A percentile compares a stretch with the other conserved stretches of the same genome.
Conservation (phyloP, 2,329 filamentous ascomycete species). For the Fusarium decemcellulare region DNA sequence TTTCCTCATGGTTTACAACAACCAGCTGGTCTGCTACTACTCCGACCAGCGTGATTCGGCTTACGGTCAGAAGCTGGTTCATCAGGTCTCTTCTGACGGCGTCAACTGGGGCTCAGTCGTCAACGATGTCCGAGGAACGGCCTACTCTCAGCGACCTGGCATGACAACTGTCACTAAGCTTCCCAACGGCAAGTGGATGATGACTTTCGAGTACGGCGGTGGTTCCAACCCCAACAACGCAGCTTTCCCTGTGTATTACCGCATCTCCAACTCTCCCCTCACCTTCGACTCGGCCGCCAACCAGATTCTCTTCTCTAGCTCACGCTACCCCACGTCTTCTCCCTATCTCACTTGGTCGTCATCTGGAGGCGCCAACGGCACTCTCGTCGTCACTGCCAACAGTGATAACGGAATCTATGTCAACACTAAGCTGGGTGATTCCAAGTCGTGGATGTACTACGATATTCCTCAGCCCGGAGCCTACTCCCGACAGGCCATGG, state of each 20-base stretch:
- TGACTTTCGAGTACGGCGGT: constrained; percentile 28
- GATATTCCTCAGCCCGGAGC: constrained; percentile 22
- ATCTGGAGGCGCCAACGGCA: background rate
- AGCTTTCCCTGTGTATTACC: constrained; percentile 19
- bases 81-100: constrained; percentile 73
- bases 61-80: constrained; percentile 60
- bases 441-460: constrained; percentile 19
- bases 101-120: constrained; percentile 71
- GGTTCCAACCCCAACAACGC: background rate
- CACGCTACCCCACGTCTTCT: background rate
- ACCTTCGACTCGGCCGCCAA: background rate
- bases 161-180: constrained; percentile 28
- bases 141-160: constrained; percentile 11
- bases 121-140: constrained; percentile 69
- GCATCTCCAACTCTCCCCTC: constrained; percentile 23
- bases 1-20: constrained; percentile 22
- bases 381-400: constrained; percentile 16
- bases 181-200: constrained; percentile 21
- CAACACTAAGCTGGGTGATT: constrained; percentile 19
- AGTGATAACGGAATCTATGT: constrained; percentile 16
- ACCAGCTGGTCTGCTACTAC: constrained; percentile 26
- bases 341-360: constrained; percentile 23
- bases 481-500: constrained; percentile 22
- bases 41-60: constrained; percentile 21
- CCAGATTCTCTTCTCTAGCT: constrained; percentile 3